Percentiles rank a stretch among this genome's conserved stretches.
Evolutionary conservation across 2,329 filamentous ascomycete species (phyloP).

Genomic region (Cryphonectria parasitica): DNA sequence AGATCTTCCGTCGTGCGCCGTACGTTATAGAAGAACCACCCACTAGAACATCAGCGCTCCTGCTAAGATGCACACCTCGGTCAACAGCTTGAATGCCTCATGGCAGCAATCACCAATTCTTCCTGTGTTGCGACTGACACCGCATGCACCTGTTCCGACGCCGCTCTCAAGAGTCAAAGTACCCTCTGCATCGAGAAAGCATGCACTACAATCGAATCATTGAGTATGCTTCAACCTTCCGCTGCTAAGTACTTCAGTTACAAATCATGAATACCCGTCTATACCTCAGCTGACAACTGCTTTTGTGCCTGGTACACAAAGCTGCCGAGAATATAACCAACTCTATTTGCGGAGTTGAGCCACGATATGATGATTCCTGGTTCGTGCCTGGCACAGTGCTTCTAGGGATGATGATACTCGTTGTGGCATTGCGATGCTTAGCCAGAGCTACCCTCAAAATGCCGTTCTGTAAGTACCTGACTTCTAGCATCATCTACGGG

Average conservation of each 20-base stretch:
- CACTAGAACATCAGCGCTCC: background rate
- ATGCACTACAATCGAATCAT: background rate
- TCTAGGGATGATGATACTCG: background rate
- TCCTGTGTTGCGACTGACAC: background rate
- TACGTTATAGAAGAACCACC: background rate
- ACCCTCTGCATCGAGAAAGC: background rate
- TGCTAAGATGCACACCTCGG: too few species aligned
- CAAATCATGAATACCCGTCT: too few species aligned
- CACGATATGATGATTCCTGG: background rate
- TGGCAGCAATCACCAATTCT: background rate
- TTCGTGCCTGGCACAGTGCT: background rate
- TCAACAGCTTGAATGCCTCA: background rate
- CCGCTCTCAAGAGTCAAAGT: background rate
- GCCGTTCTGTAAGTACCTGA: background rate
- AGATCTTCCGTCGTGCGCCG: background rate
- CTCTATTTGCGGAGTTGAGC: background rate
- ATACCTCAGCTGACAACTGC: too few species aligned
- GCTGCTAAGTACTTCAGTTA: too few species aligned
- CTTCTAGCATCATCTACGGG: background rate
- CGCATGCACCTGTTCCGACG: background rate
- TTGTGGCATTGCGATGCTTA: background rate
- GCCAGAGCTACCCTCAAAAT: background rate
- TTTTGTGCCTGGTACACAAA: background rate
- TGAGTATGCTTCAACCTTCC: background rate
- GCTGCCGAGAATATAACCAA: background rate